phyloP scores from a whole-genome alignment of 495 filamentous ascomycete genomes.

The Bathelium albidoporum region DNA sequence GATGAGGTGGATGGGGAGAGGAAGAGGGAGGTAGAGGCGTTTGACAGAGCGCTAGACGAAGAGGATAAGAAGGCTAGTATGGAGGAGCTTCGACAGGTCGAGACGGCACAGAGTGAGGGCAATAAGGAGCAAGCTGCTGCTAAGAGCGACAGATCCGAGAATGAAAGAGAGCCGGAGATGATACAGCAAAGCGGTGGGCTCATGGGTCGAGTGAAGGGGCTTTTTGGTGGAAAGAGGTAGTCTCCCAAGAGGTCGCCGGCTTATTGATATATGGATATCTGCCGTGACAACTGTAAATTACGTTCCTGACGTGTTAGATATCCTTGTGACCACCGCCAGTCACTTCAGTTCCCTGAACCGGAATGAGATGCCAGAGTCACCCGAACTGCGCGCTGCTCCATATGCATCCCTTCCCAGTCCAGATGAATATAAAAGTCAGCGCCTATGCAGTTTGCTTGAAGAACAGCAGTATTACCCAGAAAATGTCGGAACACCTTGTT shows the following conservation, averaged over 20 bases:
- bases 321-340: too few species aligned
- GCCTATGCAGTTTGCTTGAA: too few species aligned
- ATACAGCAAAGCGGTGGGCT: background rate
- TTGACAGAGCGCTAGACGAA: background rate
- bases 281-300: background rate
- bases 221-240: background rate
- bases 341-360: too few species aligned
- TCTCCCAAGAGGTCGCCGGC: background rate
- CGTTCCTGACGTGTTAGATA: too few species aligned
- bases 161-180: background rate
- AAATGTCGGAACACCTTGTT: too few species aligned
- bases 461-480: too few species aligned
- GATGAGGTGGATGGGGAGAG: background rate
- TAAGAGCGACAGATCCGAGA: background rate
- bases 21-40: background rate
- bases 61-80: background rate
- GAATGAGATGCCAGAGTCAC: too few species aligned
- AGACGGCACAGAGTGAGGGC: background rate
- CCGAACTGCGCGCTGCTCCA: too few species aligned
- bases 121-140: background rate
- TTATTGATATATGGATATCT: background rate
- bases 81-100: background rate
- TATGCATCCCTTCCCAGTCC: too few species aligned
- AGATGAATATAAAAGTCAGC: too few species aligned
- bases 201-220: background rate